Percentiles rank a stretch among this genome's conserved stretches.
Conservation (phyloP, 768 basidiomycete species). For the Chalciporus piperatus region DNA sequence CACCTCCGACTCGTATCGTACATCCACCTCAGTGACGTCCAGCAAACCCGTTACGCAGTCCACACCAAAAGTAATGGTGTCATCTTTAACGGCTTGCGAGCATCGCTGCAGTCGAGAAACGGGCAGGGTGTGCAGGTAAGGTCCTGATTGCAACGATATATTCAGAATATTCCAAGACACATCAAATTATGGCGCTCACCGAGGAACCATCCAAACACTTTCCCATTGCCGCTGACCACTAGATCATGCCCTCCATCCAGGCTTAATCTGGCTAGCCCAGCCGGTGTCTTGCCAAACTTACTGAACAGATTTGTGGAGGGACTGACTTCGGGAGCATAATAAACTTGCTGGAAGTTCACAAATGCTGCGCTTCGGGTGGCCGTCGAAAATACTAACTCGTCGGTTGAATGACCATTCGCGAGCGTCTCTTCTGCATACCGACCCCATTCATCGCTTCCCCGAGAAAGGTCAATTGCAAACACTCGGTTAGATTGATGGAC, state of each 20-base stretch:
- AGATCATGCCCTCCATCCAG: conserved; percentile 74
- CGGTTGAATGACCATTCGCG: conserved; percentile 55
- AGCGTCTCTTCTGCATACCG: conserved; percentile 47
- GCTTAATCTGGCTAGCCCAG: conserved; percentile 59
- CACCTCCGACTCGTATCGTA: conserved; percentile 62
- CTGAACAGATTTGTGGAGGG: conserved; percentile 57
- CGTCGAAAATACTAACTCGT: conserved; percentile 51
- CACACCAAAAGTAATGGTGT: conserved; percentile 57
- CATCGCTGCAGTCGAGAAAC: conserved; percentile 52
- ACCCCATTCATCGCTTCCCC: conserved; percentile 44
- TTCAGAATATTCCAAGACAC: neutral
- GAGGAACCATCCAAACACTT: conserved; percentile 69
- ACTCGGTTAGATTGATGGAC: conserved; percentile 54
- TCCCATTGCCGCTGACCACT: conserved; percentile 61
- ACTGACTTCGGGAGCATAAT: conserved; percentile 47
- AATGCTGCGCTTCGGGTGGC: conserved; percentile 51
- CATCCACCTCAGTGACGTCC: conserved; percentile 55
- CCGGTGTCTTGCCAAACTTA: conserved; percentile 65
- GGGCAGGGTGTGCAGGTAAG: conserved; percentile 50
- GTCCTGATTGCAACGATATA: conserved; percentile 10
- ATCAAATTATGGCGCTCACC: conserved; percentile 39
- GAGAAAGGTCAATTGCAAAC: conserved; percentile 50
- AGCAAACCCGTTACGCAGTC: conserved; percentile 56
- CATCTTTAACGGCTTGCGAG: conserved; percentile 44
- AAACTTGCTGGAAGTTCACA: conserved; percentile 68